A percentile compares a stretch with the other conserved stretches of the same genome.
phyloP scores from a whole-genome alignment of 371 early-diverging fungal species.

The Actinomortierella wolfii region DNA sequence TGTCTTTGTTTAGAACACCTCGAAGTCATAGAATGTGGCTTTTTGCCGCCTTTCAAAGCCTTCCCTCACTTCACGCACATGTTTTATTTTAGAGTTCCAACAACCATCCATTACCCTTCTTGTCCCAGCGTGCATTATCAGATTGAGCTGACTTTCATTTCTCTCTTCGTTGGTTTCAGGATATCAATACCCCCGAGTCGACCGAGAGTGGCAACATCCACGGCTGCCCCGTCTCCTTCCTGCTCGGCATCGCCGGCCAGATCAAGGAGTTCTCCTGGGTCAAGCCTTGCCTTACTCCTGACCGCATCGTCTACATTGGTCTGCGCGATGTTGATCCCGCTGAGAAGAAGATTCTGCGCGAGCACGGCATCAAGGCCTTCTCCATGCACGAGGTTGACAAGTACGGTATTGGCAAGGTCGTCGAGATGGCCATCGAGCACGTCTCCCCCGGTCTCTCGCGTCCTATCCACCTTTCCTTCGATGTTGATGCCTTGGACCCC shows the following conservation, averaged over 20 bases:
- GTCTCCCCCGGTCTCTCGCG: slow-evolving; percentile 79
- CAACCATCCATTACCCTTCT: neutral
- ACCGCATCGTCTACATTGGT: slow-evolving; percentile 94
- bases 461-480: slow-evolving; percentile 93
- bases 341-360: slow-evolving; percentile 83
- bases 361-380: slow-evolving; percentile 88
- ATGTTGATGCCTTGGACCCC: slow-evolving; percentile 97
- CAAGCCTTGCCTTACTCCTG: slow-evolving; percentile 72
- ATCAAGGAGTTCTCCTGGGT: slow-evolving; percentile 85
- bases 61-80: slow-evolving; percentile 3
- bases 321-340: slow-evolving; percentile 91
- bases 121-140: too few relatives aligned
- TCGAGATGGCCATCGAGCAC: slow-evolving; percentile 92
- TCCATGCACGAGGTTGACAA: slow-evolving; percentile 97
- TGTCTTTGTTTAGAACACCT: neutral
- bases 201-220: slow-evolving; percentile 94
- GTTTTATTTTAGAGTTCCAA: slow-evolving; percentile 4
- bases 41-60: neutral
- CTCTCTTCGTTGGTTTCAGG: slow-evolving; percentile 48
- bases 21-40: slow-evolving; percentile 1
- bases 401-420: slow-evolving; percentile 93
- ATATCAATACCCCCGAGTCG: slow-evolving; percentile 94
- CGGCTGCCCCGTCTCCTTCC: slow-evolving; percentile 93
- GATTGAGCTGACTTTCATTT: neutral
- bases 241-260: slow-evolving; percentile 80